Percentiles rank a stretch among this genome's conserved stretches.
phyloP scores from a whole-genome alignment of 768 basidiomycete genomes.

The Hygrocybe punicea region DNA sequence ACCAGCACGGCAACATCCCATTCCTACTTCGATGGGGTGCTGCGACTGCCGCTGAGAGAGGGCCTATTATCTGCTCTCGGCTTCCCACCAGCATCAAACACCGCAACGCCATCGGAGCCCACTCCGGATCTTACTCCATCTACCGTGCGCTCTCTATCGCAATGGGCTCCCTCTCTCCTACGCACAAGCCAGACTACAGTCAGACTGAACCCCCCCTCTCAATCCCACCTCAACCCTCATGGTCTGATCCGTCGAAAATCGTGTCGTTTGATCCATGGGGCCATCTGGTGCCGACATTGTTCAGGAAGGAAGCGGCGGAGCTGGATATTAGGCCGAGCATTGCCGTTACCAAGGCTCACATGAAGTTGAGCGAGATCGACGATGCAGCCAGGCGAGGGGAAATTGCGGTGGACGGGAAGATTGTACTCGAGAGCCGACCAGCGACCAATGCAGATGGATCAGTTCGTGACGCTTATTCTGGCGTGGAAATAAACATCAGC shows the following conservation, averaged over 20 bases:
- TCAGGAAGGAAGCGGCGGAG: slow-evolving; percentile 56
- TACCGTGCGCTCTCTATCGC: slow-evolving; percentile 92
- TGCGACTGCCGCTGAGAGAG: slow-evolving; percentile 56
- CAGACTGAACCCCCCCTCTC: slow-evolving; percentile 81
- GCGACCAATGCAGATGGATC: slow-evolving; percentile 63
- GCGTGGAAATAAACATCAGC: slow-evolving; percentile 83
- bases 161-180: slow-evolving; percentile 74
- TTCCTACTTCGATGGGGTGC: slow-evolving; percentile 82
- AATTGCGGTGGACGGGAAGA: slow-evolving; percentile 73
- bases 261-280: slow-evolving; percentile 95
- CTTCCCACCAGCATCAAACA: slow-evolving; percentile 80
- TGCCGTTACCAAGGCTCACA: slow-evolving; percentile 86
- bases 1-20: slow-evolving; percentile 84
- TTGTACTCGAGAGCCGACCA: slow-evolving; percentile 69
- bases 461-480: slow-evolving; percentile 54
- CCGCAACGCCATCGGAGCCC: slow-evolving; percentile 92
- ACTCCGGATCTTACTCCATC: slow-evolving; percentile 91
- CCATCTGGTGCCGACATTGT: slow-evolving; percentile 75
- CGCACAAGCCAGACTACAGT: slow-evolving; percentile 78
- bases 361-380: slow-evolving; percentile 94
- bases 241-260: slow-evolving; percentile 76
- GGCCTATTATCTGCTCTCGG: slow-evolving; percentile 86
- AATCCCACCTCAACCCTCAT: slow-evolving; percentile 72
- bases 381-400: slow-evolving; percentile 71
- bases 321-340: slow-evolving; percentile 91